Evolutionary conservation across 495 filamentous ascomycete species (phyloP).

Genomic region (Penicillium antarcticum): DNA sequence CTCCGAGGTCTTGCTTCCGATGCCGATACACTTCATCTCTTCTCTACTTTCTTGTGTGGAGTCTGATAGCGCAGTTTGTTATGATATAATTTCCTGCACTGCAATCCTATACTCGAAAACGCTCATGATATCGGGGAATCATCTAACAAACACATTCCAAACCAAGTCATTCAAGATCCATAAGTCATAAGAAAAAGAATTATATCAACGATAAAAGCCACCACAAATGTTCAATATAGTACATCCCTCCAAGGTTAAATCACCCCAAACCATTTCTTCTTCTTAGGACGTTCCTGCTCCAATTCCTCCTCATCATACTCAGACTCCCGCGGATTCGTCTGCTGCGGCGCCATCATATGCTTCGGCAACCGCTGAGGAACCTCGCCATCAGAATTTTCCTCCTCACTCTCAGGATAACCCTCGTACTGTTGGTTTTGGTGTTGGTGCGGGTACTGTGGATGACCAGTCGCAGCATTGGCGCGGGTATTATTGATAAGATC

Average conservation of each 20-base stretch:
- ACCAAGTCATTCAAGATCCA: constrained; percentile 2
- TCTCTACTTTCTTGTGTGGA: too few species aligned
- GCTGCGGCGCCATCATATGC: constrained; percentile 13
- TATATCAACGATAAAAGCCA: neutral
- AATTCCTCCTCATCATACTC: constrained; percentile 1
- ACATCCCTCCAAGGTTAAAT: constrained; percentile 14
- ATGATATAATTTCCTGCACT: too few species aligned
- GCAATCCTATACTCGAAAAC: neutral
- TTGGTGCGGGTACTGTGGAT: constrained; percentile 1
- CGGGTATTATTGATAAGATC: constrained; percentile 27
- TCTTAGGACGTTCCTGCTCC: constrained; percentile 12
- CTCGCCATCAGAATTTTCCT: constrained; percentile 15
- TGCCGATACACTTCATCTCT: neutral
- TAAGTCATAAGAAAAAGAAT: constrained; percentile 6
- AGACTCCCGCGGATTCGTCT: constrained; percentile 7
- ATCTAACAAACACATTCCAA: neutral
- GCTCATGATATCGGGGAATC: neutral
- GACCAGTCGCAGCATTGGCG: constrained; percentile 20
- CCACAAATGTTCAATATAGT: constrained; percentile 8
- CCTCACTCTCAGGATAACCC: constrained; percentile 24
- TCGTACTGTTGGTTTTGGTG: constrained; percentile 15
- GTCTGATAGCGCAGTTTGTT: neutral
- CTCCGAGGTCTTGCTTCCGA: neutral
- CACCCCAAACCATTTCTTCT: constrained; percentile 42
- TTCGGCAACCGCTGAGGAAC: constrained; percentile 19